Conservation (phyloP, 1,284 basidiomycete genomes). For the Tilletia caries region DNA sequence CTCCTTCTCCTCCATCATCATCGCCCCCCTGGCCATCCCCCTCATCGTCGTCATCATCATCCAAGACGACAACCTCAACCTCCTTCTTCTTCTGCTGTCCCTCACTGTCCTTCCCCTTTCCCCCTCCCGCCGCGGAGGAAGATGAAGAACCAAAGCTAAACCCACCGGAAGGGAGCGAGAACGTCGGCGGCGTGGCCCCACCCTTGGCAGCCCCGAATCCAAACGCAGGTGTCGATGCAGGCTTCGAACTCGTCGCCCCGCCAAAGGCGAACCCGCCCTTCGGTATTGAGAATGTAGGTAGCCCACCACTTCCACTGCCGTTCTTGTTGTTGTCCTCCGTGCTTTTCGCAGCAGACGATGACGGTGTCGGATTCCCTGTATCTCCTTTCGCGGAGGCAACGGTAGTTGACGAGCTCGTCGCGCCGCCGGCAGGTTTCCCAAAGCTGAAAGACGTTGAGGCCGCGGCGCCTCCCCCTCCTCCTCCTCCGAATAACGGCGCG, state of each 20-base stretch:
- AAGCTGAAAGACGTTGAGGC: not conserved
- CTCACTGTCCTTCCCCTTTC: not conserved
- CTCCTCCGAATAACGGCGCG: not conserved
- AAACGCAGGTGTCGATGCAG: not conserved
- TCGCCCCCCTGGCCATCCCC: not conserved
- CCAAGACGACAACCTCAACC: not conserved
- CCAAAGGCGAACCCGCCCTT: slow-evolving; percentile 10
- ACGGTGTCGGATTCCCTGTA: too few relatives aligned
- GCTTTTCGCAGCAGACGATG: not conserved
- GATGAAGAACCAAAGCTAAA: slow-evolving; percentile 11
- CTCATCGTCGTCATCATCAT: slow-evolving; percentile 9
- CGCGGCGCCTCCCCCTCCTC: too few relatives aligned
- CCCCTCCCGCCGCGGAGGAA: not conserved
- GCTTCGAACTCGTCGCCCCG: not conserved
- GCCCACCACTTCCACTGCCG: not conserved
- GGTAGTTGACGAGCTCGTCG: too few relatives aligned
- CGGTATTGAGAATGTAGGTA: not conserved
- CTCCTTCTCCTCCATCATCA: not conserved
- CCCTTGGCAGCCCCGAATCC: not conserved
- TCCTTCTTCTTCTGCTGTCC: slow-evolving; percentile 5
- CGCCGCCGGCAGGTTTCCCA: not conserved
- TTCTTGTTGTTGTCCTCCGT: not conserved
- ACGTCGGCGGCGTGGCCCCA: not conserved
- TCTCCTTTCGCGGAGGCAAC: not conserved
- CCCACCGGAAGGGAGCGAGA: not conserved